Evolutionary conservation across 2,329 filamentous ascomycete species (phyloP).

Genomic region (Coniochaeta prunicola): DNA sequence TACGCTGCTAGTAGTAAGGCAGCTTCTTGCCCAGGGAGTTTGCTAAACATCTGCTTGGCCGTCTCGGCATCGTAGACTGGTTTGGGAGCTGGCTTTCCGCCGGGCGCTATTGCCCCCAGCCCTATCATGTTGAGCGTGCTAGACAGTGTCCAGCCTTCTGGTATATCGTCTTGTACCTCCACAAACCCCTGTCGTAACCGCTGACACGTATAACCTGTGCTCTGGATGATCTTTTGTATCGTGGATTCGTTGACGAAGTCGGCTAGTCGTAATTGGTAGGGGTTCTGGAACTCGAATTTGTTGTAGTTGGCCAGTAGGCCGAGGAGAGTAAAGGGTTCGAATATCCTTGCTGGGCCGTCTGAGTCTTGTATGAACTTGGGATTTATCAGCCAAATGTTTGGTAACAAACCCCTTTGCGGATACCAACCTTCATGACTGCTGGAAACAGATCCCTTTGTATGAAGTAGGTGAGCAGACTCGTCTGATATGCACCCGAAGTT

Average conservation of each 20-base stretch:
- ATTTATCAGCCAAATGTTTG: not conserved
- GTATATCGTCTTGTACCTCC: conserved; percentile 80
- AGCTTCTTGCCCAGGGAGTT: conserved; percentile 72
- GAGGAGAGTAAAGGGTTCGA: conserved; percentile 74
- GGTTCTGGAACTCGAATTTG: conserved; percentile 98
- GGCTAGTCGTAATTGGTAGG: conserved; percentile 83
- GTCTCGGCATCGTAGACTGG: conserved; percentile 67
- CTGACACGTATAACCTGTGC: conserved; percentile 66
- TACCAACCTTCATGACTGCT: conserved; percentile 79
- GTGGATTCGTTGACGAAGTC: conserved; percentile 91
- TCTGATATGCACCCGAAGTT: conserved; percentile 91
- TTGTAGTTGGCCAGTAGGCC: conserved; percentile 95
- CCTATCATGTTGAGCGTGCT: conserved; percentile 80
- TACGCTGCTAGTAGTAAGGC: conserved; percentile 80
- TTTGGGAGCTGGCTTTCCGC: conserved; percentile 54
- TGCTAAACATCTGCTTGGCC: conserved; percentile 71
- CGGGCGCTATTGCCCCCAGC: conserved; percentile 66
- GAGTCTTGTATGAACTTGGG: conserved; percentile 69
- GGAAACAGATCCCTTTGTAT: conserved; percentile 93
- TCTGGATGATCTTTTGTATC: conserved; percentile 74
- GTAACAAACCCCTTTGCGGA: not conserved
- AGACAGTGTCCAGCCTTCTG: conserved; percentile 80
- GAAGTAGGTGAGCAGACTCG: conserved; percentile 88
- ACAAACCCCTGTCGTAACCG: conserved; percentile 68
- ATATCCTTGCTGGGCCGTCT: conserved; percentile 53